A percentile compares a stretch with the other conserved stretches of the same genome.
Conservation (phyloP, 2,329 filamentous ascomycete species). For the Aspergillus pseudonomiae region DNA sequence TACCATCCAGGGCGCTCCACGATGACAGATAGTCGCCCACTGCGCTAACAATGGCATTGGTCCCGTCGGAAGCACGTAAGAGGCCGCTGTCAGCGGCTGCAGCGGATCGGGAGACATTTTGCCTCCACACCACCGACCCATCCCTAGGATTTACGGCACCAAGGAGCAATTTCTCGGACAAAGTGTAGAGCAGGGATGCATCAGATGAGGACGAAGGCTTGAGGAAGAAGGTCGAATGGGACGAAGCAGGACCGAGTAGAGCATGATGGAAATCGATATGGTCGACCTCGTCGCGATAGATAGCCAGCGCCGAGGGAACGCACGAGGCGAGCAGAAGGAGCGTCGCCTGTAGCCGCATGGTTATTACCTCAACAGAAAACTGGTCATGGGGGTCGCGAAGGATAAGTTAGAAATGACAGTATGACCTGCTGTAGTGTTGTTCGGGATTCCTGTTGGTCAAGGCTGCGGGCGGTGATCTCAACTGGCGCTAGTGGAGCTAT, state of each 20-base stretch:
- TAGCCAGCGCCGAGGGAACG: constrained; percentile 61
- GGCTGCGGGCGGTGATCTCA: constrained; percentile 26
- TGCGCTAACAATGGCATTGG: constrained; percentile 76
- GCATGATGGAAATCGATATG: constrained; percentile 91
- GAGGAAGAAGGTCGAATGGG: constrained; percentile 92
- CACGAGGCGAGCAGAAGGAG: constrained; percentile 46
- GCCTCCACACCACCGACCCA: constrained; percentile 84
- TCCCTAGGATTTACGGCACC: constrained; percentile 88
- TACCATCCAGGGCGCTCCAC: constrained; percentile 83
- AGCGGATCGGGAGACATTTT: constrained; percentile 62
- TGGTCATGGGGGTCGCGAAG: constrained; percentile 35
- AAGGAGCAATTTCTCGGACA: constrained; percentile 80
- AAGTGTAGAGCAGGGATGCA: constrained; percentile 86
- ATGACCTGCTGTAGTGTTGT: constrained; percentile 7
- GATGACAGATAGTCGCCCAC: constrained; percentile 70
- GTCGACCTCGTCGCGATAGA: constrained; percentile 89
- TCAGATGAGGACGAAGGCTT: constrained; percentile 78
- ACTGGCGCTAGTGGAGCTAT: neutral
- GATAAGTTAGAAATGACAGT: constrained; percentile 18
- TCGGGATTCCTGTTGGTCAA: constrained; percentile 1
- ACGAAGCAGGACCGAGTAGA: constrained; percentile 79
- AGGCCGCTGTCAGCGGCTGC: constrained; percentile 36
- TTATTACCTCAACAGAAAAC: constrained; percentile 30
- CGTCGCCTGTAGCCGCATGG: constrained; percentile 46
- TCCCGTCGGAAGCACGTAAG: constrained; percentile 74